A percentile compares a stretch with the other conserved stretches of the same genome.
Conservation (phyloP, 768 basidiomycete species). For the Clavaria fumosa region DNA sequence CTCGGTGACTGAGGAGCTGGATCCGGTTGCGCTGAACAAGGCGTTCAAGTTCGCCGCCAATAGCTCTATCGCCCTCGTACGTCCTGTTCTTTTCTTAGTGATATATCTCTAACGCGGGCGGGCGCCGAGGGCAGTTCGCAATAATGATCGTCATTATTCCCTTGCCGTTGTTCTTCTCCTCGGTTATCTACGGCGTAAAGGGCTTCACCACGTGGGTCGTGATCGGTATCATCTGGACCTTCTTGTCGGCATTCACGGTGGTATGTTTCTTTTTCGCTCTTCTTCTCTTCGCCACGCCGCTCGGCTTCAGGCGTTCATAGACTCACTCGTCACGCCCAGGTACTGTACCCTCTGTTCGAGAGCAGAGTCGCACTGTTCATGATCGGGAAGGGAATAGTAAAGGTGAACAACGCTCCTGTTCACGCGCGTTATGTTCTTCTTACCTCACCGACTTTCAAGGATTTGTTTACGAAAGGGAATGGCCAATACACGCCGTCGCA, state of each 20-base stretch:
- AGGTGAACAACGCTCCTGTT: conserved; percentile 25
- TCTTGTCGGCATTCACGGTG: conserved; percentile 57
- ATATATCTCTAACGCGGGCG: conserved; percentile 2
- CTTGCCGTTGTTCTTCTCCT: conserved; percentile 73
- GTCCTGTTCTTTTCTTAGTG: conserved; percentile 11
- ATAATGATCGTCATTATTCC: conserved; percentile 65
- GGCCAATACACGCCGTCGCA: conserved; percentile 21
- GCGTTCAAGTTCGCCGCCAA: conserved; percentile 73
- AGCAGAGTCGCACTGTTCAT: conserved; percentile 47
- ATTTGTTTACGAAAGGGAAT: conserved; percentile 25
- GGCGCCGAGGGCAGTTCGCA: conserved; percentile 25
- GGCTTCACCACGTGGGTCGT: conserved; percentile 71
- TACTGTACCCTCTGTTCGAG: conserved; percentile 80
- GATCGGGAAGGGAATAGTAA: conserved; percentile 47
- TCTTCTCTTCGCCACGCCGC: too few relatives aligned
- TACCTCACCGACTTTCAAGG: too few relatives aligned
- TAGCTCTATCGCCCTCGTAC: conserved; percentile 52
- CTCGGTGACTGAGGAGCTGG: conserved; percentile 39
- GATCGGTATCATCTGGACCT: conserved; percentile 74
- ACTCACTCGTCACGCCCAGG: too few relatives aligned
- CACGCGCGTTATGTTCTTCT: too few relatives aligned
- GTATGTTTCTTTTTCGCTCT: too few relatives aligned
- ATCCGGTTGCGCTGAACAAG: conserved; percentile 46
- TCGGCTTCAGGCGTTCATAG: too few relatives aligned
- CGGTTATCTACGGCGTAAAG: conserved; percentile 45